Evolutionary conservation across 768 basidiomycete species (phyloP).

Genomic region (Mycena venus): DNA sequence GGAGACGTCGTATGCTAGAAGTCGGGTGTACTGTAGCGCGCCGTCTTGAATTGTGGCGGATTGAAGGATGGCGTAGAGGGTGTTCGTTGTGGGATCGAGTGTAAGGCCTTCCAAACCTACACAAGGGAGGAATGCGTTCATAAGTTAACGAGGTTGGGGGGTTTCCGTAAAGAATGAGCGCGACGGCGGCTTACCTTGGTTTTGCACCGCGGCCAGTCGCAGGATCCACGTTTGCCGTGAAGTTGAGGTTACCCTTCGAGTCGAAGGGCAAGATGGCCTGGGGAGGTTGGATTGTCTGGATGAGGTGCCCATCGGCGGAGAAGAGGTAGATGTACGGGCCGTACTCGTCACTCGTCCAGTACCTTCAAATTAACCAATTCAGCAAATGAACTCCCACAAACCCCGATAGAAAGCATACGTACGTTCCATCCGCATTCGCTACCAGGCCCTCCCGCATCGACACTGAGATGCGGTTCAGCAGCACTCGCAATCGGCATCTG

Average conservation of each 20-base stretch:
- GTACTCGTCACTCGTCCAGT: constrained; percentile 79
- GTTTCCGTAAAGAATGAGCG: background rate
- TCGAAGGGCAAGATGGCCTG: constrained; percentile 66
- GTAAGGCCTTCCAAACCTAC: constrained; percentile 75
- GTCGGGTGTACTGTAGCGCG: constrained; percentile 67
- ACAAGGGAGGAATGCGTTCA: background rate
- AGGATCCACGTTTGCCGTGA: constrained; percentile 63
- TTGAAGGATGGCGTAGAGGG: constrained; percentile 74
- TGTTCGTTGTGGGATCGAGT: constrained; percentile 57
- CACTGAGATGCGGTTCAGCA: constrained; percentile 58
- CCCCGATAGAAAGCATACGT: constrained; percentile 30
- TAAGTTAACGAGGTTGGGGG: too few relatives aligned
- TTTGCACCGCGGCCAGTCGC: constrained; percentile 65
- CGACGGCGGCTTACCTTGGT: constrained; percentile 66
- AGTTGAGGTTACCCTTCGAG: constrained; percentile 60
- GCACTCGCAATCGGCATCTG: constrained; percentile 60
- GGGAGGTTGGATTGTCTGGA: constrained; percentile 72
- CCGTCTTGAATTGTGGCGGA: constrained; percentile 75
- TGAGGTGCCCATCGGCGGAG: constrained; percentile 58
- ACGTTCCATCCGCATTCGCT: constrained; percentile 71
- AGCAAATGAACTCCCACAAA: background rate
- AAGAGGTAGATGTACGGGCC: constrained; percentile 76
- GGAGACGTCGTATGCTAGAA: constrained; percentile 68
- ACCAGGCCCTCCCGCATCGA: constrained; percentile 75
- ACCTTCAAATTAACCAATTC: constrained; percentile 45